Base-by-base conservation (phyloP, 2,329 filamentous ascomycete species). In the Aschersonia sp. region DNA sequence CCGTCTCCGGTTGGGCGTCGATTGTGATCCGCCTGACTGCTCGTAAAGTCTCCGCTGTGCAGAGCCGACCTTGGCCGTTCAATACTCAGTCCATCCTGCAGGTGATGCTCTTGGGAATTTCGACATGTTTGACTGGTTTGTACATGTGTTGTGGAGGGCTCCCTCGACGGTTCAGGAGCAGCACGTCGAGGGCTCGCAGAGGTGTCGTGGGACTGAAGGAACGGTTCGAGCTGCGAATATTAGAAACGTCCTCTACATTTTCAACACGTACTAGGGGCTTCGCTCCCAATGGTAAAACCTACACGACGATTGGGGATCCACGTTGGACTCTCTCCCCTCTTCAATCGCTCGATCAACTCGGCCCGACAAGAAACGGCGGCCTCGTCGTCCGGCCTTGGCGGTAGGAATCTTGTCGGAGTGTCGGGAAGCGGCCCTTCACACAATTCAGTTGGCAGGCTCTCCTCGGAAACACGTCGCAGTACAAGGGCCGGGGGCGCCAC, bases 321-420 rank as follows among this genome's bases (percentile, higher is more conserved):
- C 4, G 79, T 78, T 40, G 85, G 82, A 58, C 79, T 84, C 64
- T 89, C 81, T 32, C 80, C 80, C 62, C 77, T 79, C 68, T 96
- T 96, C 54, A 96, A 74, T 53, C 82, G 77, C 64, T 89, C 78
- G 49, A 97, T 96, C 56, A 95, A 70, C 63, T 89, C 84, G 49
- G 80, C 79, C 53, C 89, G 77, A 61, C 88, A 80, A 20, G 71
- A 73, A 38, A 69, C 71, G 9, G 66, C 56, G 30, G 50, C 51
- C 12, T 58, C 59, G 45, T 57, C 55, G 30, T 60, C 55, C 32
- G 30, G 48, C 12, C 51, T 52, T 5, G 56, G 56, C 9, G 53
- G 55, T 30, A 51, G 43, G 7, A 62, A 53, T 32, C 49, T 54
- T 30, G 47, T 51, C 12, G 68, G 68, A 45, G 63, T 70, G 44